Evolutionary conservation across 1,284 basidiomycete species (phyloP), one percentile per base, ranked within the genome.

Genomic region (Leccinum fallax): DNA sequence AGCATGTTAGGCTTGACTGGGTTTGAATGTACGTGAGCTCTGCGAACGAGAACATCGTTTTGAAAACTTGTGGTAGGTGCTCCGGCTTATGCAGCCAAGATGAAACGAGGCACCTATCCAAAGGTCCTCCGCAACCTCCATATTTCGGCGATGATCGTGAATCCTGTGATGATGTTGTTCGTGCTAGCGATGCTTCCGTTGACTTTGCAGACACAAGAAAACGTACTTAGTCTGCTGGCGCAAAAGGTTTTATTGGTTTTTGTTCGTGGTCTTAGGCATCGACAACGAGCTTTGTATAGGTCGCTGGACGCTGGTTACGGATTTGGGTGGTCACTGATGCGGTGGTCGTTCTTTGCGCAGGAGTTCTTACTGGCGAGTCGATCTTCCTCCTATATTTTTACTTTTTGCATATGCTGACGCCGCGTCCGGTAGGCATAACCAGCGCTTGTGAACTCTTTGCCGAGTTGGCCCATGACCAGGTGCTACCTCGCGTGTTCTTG

Each of bases 1-100:
- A 83, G 85, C 0, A 86, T 90, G 77, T 77, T 91, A 2, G 88
- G 88, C 0, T 78, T 90, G 32, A 90, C 89, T 2, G 88, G 89
- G 9, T 83, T 86, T 66, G 86, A 88, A 79, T 87, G 86, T 87
- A 67, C 28, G 78, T 72, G 52, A 3, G 13, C n/a, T 21, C 16
- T n/a, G 28, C 11, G 3, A 38, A 21, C 3, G 9, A 61, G 32
- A 51, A 58, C 26, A 11, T 56, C 52, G 19, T 36, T 51, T 16
- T 59, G 32, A n/a, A 53, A 15, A 10, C 40, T 32, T 16, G 57
- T 61, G 6, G 46, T 63, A 87, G 87, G 86, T 60, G 81, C 81
- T 0, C 89, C 89, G 2, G 81, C 87, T 1, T 90, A 91, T 68
- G 78, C 85, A 21, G 80, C 85, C 11, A 79, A 81, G 55, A 86